A percentile compares a stretch with the other conserved stretches of the same genome.
phyloP scores from a whole-genome alignment of 805 yeast genomes.

The Yarrowia sp. region DNA sequence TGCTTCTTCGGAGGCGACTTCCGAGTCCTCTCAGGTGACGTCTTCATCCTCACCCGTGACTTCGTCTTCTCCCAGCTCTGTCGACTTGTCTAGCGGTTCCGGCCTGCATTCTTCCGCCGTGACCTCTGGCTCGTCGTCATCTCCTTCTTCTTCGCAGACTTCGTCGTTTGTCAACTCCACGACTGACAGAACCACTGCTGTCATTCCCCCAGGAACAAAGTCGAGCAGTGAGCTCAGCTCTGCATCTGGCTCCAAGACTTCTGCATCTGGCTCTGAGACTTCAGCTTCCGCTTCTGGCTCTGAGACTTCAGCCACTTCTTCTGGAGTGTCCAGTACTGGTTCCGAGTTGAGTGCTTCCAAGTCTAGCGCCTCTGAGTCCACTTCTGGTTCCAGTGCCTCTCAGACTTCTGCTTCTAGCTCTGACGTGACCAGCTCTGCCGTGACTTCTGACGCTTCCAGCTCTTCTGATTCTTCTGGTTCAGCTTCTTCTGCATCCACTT shows the following conservation, averaged over 20 bases:
- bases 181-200: slow-evolving; percentile 30
- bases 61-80: background rate
- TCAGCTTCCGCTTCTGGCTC: background rate
- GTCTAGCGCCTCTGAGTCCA: background rate
- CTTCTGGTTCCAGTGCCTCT: background rate
- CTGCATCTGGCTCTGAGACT: background rate
- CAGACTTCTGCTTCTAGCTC: too few relatives aligned
- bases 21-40: background rate
- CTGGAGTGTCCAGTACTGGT: background rate
- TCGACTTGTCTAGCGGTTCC: background rate
- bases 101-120: slow-evolving; percentile 35
- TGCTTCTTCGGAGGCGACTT: background rate
- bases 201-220: slow-evolving; percentile 22
- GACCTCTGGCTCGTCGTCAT: slow-evolving; percentile 5
- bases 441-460: background rate
- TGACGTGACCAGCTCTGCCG: background rate
- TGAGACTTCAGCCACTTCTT: background rate
- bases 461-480: background rate
- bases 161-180: background rate
- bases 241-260: background rate
- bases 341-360: background rate
- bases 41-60: background rate
- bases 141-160: slow-evolving; percentile 6
- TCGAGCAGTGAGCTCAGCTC: background rate
- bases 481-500: background rate